A percentile compares a stretch with the other conserved stretches of the same genome.
Conservation (phyloP, 257 asterid genomes). For the Paraleonurus japonicus region DNA sequence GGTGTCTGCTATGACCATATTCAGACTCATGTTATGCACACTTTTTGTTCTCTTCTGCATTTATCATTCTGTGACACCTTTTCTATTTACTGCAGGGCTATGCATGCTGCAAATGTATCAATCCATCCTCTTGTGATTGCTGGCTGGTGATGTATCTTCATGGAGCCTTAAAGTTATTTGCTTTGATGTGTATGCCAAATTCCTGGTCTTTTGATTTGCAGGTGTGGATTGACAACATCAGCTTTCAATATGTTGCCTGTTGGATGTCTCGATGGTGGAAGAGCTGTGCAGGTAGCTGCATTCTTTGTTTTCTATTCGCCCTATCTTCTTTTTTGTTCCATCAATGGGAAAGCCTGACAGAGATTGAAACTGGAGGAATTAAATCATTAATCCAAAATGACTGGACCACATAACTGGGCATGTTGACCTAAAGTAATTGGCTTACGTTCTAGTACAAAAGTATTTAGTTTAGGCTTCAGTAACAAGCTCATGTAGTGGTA, state of each 20-base stretch:
- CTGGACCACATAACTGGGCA: not conserved
- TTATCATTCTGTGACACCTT: constrained; percentile 9
- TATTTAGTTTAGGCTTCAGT: not conserved
- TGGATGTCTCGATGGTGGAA: constrained; percentile 97
- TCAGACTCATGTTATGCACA: not conserved
- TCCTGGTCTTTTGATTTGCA: constrained; percentile 26
- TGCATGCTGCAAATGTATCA: constrained; percentile 80
- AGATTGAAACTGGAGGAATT: not conserved
- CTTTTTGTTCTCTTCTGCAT: not conserved
- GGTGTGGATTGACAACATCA: constrained; percentile 97
- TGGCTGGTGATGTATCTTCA: constrained; percentile 70
- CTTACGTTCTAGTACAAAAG: not conserved
- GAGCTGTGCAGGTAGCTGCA: constrained; percentile 85
- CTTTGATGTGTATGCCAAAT: constrained; percentile 15
- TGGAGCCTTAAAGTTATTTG: constrained; percentile 16
- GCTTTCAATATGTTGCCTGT: constrained; percentile 92
- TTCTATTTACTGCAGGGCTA: constrained; percentile 46
- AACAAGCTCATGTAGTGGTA: not conserved
- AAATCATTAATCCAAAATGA: not conserved
- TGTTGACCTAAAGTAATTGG: not conserved
- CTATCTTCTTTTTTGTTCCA: not conserved
- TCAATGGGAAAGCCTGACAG: constrained; percentile 5
- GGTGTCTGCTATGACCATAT: not conserved
- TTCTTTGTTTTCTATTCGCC: not conserved
- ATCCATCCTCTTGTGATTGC: constrained; percentile 91